Evolutionary conservation across 495 filamentous ascomycete genomes (phyloP), one percentile per base, ranked within the genome.

Genomic region (Bacidia rubella): DNA sequence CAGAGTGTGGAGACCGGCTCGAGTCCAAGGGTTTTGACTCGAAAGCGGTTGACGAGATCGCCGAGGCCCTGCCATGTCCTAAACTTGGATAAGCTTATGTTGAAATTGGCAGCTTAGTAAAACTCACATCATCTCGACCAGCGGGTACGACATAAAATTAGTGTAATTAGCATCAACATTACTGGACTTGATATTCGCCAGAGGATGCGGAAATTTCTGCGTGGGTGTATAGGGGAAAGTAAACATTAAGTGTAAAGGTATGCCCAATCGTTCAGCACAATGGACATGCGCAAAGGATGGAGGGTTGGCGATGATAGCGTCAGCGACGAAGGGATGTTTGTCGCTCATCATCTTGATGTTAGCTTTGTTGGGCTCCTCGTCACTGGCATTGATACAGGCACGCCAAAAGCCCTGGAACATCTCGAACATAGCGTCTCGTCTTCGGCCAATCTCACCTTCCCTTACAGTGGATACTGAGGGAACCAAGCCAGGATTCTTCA

Each of bases 81-180:
- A 58, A 11, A 17, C 22, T 59, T 35, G 57, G 56, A 32, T 11
- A 44, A 4, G 41, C n/a, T 10, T 1, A 22, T 19, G 20, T 2
- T 22, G 19, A 4, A 38, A 3, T 10, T 26, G 2, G 11, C 5
- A 24, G 17, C 4, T 19, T n/a, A n/a, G n/a, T n/a, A n/a, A n/a
- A n/a, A 54, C 60, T 38, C 44, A 62, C 76, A 82, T 77, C 76
- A 79, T 77, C 57, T 83, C 80, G 12, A 83, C 82, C 32, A 87
- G 66, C 1, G 82, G 77, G 60, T 87, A 88, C 10, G 75, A 78
- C 49, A 87, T 78, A 56, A 86, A 85, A 66, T 87, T 88, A 4
- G 80, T 77, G 53, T 80, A 81, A 47, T 68, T 63, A 52, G 72
- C 68, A 51, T 80, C 75, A 2, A 80, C 72, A 58, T 83, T 81